phyloP scores from a whole-genome alignment of 2,329 filamentous ascomycete species.

The Cladophialophora bantiana region DNA sequence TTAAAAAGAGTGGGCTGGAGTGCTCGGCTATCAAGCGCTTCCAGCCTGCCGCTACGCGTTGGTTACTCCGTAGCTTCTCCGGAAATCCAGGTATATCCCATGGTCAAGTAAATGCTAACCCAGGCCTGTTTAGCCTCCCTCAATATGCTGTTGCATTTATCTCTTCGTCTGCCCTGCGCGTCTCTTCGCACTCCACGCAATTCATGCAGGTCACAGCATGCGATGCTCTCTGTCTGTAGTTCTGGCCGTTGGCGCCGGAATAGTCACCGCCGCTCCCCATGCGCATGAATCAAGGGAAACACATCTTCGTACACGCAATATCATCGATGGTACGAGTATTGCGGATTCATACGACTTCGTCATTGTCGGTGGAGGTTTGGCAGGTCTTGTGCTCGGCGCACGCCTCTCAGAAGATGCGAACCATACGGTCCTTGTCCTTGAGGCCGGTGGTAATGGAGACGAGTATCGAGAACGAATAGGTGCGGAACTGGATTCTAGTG shows the following conservation, averaged over 20 bases:
- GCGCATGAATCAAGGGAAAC: slow-evolving; percentile 39
- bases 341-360: slow-evolving; percentile 45
- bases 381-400: slow-evolving; percentile 44
- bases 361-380: slow-evolving; percentile 45
- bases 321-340: slow-evolving; percentile 38
- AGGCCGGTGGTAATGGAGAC: slow-evolving; percentile 45
- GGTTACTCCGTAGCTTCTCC: not conserved
- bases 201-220: slow-evolving; percentile 24
- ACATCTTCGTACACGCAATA: slow-evolving; percentile 40
- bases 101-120: not conserved
- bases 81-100: not conserved
- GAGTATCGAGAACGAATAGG: slow-evolving; percentile 46
- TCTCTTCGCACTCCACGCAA: not conserved
- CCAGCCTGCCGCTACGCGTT: slow-evolving; percentile 1
- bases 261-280: slow-evolving; percentile 36
- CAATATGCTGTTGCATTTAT: slow-evolving; percentile 10
- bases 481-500: slow-evolving; percentile 28
- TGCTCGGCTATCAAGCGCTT: slow-evolving; percentile 9
- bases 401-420: slow-evolving; percentile 45
- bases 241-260: slow-evolving; percentile 30
- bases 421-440: slow-evolving; percentile 47
- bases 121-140: not conserved
- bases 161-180: slow-evolving; percentile 9
- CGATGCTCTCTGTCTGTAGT: slow-evolving; percentile 23
- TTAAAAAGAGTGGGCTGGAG: slow-evolving; percentile 24